Percentiles rank a stretch among this genome's conserved stretches.
Conservation (phyloP, 768 basidiomycete genomes). For the Naganishia onofrii region DNA sequence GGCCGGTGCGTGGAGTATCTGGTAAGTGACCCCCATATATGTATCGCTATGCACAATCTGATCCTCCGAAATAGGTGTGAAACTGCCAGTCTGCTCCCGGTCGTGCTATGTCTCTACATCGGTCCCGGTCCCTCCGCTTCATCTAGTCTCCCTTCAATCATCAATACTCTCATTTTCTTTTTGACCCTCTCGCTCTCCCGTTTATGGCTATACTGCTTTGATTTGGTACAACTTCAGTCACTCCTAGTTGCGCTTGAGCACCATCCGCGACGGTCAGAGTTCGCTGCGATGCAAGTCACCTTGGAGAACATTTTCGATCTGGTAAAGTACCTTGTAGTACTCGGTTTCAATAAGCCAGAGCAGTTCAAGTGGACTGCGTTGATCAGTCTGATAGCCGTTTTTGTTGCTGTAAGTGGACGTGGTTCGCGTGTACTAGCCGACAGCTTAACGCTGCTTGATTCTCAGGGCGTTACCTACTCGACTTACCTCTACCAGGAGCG, state of each 20-base stretch:
- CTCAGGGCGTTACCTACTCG: slow-evolving; percentile 11
- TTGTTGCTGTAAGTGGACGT: background rate
- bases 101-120: slow-evolving; percentile 44
- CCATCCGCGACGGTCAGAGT: slow-evolving; percentile 46
- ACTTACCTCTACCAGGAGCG: slow-evolving; percentile 11
- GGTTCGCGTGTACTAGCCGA: no score
- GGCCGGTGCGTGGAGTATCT: slow-evolving; percentile 51
- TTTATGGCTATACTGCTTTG: slow-evolving; percentile 50
- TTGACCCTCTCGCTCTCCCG: slow-evolving; percentile 44
- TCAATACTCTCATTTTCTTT: slow-evolving; percentile 35
- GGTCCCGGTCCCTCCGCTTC: slow-evolving; percentile 36
- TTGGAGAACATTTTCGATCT: slow-evolving; percentile 49
- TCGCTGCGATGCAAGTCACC: slow-evolving; percentile 47
- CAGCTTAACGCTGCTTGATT: background rate
- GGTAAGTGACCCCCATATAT: slow-evolving; percentile 31
- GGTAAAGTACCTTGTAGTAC: slow-evolving; percentile 45
- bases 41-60: background rate
- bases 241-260: slow-evolving; percentile 43
- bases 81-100: slow-evolving; percentile 42
- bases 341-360: slow-evolving; percentile 36
- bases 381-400: slow-evolving; percentile 12
- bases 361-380: slow-evolving; percentile 27
- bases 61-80: slow-evolving; percentile 39
- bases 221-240: slow-evolving; percentile 50
- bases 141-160: slow-evolving; percentile 29